Percentiles rank a stretch among this genome's conserved stretches.
phyloP scores from a whole-genome alignment of 805 yeast species.

The Sugiyamaella mastotermitis region DNA sequence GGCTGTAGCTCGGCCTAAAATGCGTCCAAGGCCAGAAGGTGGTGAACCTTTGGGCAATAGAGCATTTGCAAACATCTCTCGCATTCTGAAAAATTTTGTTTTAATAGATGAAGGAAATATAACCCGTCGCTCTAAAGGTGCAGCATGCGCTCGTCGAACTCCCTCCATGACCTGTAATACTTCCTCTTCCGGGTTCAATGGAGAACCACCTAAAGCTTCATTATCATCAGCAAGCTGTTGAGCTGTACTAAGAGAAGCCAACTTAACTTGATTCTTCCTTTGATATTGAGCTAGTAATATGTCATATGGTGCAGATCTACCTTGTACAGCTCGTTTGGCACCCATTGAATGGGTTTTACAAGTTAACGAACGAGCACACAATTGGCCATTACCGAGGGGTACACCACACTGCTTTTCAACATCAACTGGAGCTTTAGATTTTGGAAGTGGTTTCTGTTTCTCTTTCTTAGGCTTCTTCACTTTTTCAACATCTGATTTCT shows the following conservation, averaged over 20 bases:
- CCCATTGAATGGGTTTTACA: slow-evolving; percentile 99
- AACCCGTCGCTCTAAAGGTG: slow-evolving; percentile 72
- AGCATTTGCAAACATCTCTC: slow-evolving; percentile 94
- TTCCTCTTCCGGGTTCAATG: slow-evolving; percentile 84
- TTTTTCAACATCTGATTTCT: slow-evolving; percentile 6
- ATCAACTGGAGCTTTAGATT: slow-evolving; percentile 78
- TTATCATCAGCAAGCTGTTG: slow-evolving; percentile 33
- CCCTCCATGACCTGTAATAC: slow-evolving; percentile 89
- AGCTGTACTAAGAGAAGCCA: slow-evolving; percentile 45
- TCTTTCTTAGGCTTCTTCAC: slow-evolving; percentile 14
- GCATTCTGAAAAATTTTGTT: slow-evolving; percentile 71
- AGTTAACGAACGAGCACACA: slow-evolving; percentile 91
- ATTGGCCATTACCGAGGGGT: slow-evolving; percentile 86
- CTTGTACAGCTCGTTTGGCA: slow-evolving; percentile 90
- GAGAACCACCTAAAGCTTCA: slow-evolving; percentile 29
- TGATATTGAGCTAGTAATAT: slow-evolving; percentile 82
- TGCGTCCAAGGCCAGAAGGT: slow-evolving; percentile 62
- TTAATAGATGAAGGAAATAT: slow-evolving; percentile 65
- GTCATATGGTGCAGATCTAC: slow-evolving; percentile 91
- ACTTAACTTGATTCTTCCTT: slow-evolving; percentile 83
- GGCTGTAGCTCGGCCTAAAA: slow-evolving; percentile 74
- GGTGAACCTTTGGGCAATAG: slow-evolving; percentile 39
- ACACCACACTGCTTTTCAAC: slow-evolving; percentile 97
- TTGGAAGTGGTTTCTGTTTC: slow-evolving; percentile 22
- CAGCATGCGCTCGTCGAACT: slow-evolving; percentile 45